These are phyloP conservation scores for Solanum hybrid DNA, from an alignment of 305 asterid genomes.

Conservation along the genomic window DNA sequence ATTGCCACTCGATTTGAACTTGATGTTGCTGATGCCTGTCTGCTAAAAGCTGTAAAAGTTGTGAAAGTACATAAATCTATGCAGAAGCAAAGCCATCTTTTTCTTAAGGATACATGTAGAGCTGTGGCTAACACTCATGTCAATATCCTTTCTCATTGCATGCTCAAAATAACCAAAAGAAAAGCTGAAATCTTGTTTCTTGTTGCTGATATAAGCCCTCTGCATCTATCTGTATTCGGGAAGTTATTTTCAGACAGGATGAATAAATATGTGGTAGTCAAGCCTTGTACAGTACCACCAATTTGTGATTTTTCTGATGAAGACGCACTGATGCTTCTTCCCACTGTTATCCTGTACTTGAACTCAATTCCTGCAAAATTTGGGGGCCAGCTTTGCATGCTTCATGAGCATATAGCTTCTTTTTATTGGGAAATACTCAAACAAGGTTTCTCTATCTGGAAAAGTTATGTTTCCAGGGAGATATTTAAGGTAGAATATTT, in stretches of 20 bases:
- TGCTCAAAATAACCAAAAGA: constrained; percentile 37
- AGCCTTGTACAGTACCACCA: constrained; percentile 23
- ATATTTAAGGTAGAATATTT: constrained; percentile 36
- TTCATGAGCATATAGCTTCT: constrained; percentile 30
- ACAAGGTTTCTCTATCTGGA: constrained; percentile 58
- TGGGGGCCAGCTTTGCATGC: constrained; percentile 32
- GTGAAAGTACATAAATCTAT: constrained; percentile 31
- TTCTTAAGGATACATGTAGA: constrained; percentile 51
- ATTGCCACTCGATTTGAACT: constrained; percentile 38
- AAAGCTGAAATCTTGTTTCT: constrained; percentile 56
- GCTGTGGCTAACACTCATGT: constrained; percentile 47
- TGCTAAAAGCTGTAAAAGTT: constrained; percentile 64
- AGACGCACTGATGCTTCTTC: constrained; percentile 66
- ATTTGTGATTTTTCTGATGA: constrained; percentile 35
- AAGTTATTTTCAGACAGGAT: constrained; percentile 38
- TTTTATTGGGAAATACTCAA: constrained; percentile 46
- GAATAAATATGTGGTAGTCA: constrained; percentile 21
- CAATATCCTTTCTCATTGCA: constrained; percentile 48
- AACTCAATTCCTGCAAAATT: constrained; percentile 32
- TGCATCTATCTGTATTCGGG: constrained; percentile 63
- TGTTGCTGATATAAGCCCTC: constrained; percentile 51
- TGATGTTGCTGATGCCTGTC: constrained; percentile 59
- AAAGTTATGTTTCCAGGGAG: constrained; percentile 34
- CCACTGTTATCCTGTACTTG: constrained; percentile 47
- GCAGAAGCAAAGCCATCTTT: constrained; percentile 31